phyloP scores from a whole-genome alignment of 2,329 filamentous ascomycete species.

The Claviceps sp. region DNA sequence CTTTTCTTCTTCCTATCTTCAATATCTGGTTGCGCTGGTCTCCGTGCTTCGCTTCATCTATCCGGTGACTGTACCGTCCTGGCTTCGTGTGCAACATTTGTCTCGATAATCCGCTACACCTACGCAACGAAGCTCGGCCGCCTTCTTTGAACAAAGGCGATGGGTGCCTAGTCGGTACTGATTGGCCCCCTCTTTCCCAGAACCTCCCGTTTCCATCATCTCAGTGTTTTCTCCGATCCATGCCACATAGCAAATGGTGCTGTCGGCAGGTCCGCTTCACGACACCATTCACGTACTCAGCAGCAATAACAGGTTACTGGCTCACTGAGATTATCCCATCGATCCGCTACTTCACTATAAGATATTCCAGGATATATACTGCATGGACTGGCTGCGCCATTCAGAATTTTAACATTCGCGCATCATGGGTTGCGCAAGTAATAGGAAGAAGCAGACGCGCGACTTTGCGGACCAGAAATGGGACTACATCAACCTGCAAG shows the following conservation, averaged over 20 bases:
- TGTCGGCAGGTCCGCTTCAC: slow-evolving; percentile 25
- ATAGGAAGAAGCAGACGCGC: slow-evolving; percentile 46
- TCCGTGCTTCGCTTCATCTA: not conserved
- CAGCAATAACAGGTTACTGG: not conserved
- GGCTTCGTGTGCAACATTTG: not conserved
- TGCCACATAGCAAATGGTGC: slow-evolving; percentile 35
- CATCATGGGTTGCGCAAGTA: slow-evolving; percentile 54
- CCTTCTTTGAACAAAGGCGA: not conserved
- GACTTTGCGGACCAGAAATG: slow-evolving; percentile 79
- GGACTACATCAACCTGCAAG: slow-evolving; percentile 67
- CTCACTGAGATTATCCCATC: not conserved
- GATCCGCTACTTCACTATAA: not conserved
- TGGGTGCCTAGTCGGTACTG: not conserved
- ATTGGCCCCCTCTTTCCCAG: not conserved
- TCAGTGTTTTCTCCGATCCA: not conserved
- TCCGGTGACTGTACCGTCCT: not conserved
- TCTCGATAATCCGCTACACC: not conserved
- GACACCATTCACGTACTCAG: not conserved
- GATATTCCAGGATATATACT: not conserved
- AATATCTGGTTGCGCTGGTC: not conserved
- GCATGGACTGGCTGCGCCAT: not conserved
- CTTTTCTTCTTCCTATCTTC: not conserved
- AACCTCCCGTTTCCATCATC: not conserved
- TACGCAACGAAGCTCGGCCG: not conserved
- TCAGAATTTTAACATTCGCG: not conserved